These are phyloP conservation scores for Fraxinus xanthoxyloides DNA, from an alignment of 305 asterid genomes.

Conservation along the genomic window DNA sequence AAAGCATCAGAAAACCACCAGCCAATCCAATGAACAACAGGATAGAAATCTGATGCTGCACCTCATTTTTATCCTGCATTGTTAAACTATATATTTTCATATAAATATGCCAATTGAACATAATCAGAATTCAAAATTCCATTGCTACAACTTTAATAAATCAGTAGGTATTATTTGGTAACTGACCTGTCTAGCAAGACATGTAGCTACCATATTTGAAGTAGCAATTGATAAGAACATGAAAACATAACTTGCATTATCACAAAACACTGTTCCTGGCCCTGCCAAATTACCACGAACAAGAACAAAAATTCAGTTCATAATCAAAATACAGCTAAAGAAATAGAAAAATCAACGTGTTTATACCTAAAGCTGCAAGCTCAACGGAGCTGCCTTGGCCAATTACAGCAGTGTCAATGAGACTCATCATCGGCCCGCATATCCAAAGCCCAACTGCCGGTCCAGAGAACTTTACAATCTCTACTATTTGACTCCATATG, in stretches of 20 bases:
- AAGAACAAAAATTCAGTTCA: neutral
- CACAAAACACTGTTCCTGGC: conserved; percentile 90
- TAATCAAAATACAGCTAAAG: neutral
- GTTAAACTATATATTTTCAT: conserved; percentile 15
- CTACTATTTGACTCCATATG: conserved; percentile 69
- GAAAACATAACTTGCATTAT: conserved; percentile 72
- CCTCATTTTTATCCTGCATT: conserved; percentile 73
- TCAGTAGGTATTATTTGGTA: neutral
- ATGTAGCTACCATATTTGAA: conserved; percentile 89
- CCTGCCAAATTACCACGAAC: conserved; percentile 48
- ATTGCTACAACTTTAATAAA: neutral
- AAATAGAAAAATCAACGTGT: neutral
- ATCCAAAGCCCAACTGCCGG: conserved; percentile 94
- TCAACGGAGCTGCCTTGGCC: conserved; percentile 90
- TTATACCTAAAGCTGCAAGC: conserved; percentile 87
- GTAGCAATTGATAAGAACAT: conserved; percentile 97
- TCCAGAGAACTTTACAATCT: conserved; percentile 86
- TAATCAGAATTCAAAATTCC: conserved; percentile 1
- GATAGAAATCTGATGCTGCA: conserved; percentile 89
- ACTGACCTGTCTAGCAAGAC: conserved; percentile 80
- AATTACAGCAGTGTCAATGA: conserved; percentile 86
- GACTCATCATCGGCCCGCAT: conserved; percentile 93
- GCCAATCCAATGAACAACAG: conserved; percentile 82
- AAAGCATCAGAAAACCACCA: conserved; percentile 72
- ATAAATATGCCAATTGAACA: neutral